Percentiles rank a stretch among this genome's conserved stretches.
These are phyloP conservation scores for Paramecium bursaria DNA, from an alignment of 73 alveolate genomes.

Conservation along the genomic window DNA sequence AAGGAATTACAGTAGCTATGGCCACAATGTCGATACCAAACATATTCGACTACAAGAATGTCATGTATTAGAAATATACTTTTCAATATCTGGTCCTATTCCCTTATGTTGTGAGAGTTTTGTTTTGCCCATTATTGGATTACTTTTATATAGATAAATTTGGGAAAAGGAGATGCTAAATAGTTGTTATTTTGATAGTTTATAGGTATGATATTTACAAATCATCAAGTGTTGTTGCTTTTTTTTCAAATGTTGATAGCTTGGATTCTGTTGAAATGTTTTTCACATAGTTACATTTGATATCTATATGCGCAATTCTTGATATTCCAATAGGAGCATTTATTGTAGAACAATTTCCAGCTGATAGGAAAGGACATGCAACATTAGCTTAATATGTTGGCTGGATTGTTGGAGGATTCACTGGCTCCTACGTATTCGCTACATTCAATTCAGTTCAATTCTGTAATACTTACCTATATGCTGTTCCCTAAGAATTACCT, in stretches of 20 bases:
- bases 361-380: slow-evolving; percentile 18
- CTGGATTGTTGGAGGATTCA: slow-evolving; percentile 21
- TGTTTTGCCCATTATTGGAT: slow-evolving; percentile 3
- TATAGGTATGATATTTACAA: slow-evolving; percentile 7
- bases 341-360: slow-evolving; percentile 2
- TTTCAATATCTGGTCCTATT: slow-evolving; percentile 5
- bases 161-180: slow-evolving; percentile 46
- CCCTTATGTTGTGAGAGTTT: slow-evolving; percentile 15
- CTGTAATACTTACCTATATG: slow-evolving; percentile 47
- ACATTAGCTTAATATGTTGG: slow-evolving; percentile 43
- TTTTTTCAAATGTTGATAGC: slow-evolving; percentile 28
- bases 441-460: slow-evolving; percentile 27
- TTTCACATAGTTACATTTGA: not conserved
- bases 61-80: not conserved
- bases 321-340: slow-evolving; percentile 27
- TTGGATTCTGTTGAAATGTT: slow-evolving; percentile 11
- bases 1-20: slow-evolving; percentile 34
- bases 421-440: slow-evolving; percentile 21
- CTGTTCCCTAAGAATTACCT: slow-evolving; percentile 41
- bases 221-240: slow-evolving; percentile 18
- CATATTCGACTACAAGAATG: not conserved
- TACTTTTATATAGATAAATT: not conserved
- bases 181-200: not conserved
- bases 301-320: slow-evolving; percentile 17
- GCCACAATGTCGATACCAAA: not conserved